Evolutionary conservation across 2,329 filamentous ascomycete genomes (phyloP).

Genomic region (Nannizziopsis barbatae): DNA sequence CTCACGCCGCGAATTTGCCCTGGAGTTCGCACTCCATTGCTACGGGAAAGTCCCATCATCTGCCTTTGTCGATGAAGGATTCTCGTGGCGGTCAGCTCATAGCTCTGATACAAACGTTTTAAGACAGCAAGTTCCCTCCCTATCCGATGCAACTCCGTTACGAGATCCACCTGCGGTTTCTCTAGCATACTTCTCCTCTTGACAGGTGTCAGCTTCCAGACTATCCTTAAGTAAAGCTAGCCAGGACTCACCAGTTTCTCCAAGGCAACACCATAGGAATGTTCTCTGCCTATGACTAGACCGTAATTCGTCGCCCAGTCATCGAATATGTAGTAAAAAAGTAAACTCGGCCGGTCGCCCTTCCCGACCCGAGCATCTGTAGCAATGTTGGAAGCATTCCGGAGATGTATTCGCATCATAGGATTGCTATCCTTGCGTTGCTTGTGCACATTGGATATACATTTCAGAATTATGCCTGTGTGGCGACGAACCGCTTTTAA

Average conservation of each 20-base stretch:
- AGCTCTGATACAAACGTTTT: conserved; percentile 51
- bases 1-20: conserved; percentile 3
- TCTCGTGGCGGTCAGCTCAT: conserved; percentile 52
- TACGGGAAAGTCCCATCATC: conserved; percentile 28
- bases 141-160: conserved; percentile 47
- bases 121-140: conserved; percentile 51
- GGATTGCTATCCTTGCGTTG: conserved; percentile 38
- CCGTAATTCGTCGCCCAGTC: conserved; percentile 55
- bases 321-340: conserved; percentile 58
- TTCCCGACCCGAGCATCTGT: conserved; percentile 29
- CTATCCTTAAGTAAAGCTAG: background rate
- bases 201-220: conserved; percentile 1
- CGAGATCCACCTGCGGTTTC: conserved; percentile 35
- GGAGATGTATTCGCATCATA: conserved; percentile 39
- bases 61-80: conserved; percentile 43
- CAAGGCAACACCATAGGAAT: conserved; percentile 39
- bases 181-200: conserved; percentile 47
- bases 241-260: conserved; percentile 38
- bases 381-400: conserved; percentile 26
- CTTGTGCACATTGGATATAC: conserved; percentile 46
- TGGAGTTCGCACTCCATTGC: conserved; percentile 10
- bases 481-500: conserved; percentile 43
- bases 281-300: conserved; percentile 47
- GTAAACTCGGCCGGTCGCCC: conserved; percentile 47
- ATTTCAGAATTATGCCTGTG: conserved; percentile 49